Percentiles rank a stretch among this genome's conserved stretches.
phyloP scores from a whole-genome alignment of 352 stramenopile genomes.

The Globisporangium polare region DNA sequence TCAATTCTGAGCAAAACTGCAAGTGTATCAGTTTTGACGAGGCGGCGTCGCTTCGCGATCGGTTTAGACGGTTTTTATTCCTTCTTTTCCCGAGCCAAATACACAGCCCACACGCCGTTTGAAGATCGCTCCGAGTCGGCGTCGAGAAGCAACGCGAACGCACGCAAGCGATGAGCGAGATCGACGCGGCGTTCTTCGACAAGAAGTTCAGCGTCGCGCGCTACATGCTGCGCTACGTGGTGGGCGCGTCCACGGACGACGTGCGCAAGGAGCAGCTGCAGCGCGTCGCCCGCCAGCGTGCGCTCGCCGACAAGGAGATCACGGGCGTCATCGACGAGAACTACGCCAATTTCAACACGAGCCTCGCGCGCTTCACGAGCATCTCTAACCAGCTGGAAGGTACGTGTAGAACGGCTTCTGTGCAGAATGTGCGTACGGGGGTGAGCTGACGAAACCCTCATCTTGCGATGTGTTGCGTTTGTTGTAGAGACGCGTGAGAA shows the following conservation, averaged over 20 bases:
- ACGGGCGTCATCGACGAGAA: slow-evolving; percentile 80
- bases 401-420: slow-evolving; percentile 10
- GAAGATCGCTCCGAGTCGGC: too few relatives aligned
- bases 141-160: too few relatives aligned
- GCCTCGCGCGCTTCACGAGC: slow-evolving; percentile 67
- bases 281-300: slow-evolving; percentile 51
- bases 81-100: neutral
- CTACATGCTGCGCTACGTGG: slow-evolving; percentile 79
- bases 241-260: slow-evolving; percentile 64
- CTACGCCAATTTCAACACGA: slow-evolving; percentile 84
- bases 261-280: slow-evolving; percentile 64
- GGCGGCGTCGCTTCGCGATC: slow-evolving; percentile 18
- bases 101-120: neutral
- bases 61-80: slow-evolving; percentile 9
- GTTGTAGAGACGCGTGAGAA: slow-evolving; percentile 60
- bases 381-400: slow-evolving; percentile 80
- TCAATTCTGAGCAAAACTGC: too few relatives aligned
- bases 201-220: slow-evolving; percentile 79
- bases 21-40: neutral
- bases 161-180: too few relatives aligned
- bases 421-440: neutral
- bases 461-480: neutral
- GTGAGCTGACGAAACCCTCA: neutral
- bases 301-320: slow-evolving; percentile 74
- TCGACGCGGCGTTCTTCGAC: slow-evolving; percentile 78